Conservation (phyloP, 805 yeast species). For the Blastobotrys terrestris region DNA sequence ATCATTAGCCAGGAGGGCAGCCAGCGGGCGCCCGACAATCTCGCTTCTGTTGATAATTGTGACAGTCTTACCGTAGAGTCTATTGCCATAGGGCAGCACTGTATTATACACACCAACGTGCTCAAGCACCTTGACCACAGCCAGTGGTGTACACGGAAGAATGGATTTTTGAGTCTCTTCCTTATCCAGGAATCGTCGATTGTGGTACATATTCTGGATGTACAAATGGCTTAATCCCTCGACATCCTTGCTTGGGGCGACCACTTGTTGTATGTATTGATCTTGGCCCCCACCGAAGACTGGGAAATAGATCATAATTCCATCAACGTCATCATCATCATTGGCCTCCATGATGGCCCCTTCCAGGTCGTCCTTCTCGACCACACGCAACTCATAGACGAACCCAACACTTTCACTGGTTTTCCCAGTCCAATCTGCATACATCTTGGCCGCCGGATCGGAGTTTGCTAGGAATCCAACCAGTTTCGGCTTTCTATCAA, state of each 20-base stretch:
- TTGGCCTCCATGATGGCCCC: constrained; percentile 79
- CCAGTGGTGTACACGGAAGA: constrained; percentile 94
- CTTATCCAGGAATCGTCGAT: constrained; percentile 78
- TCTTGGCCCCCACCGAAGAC: constrained; percentile 95
- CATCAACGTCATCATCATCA: constrained; percentile 66
- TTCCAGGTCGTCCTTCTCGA: constrained; percentile 78
- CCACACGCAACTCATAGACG: constrained; percentile 66
- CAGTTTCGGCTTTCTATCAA: constrained; percentile 59
- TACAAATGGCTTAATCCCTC: constrained; percentile 91
- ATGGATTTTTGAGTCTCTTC: constrained; percentile 67
- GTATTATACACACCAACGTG: constrained; percentile 82
- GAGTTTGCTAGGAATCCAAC: constrained; percentile 89
- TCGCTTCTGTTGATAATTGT: constrained; percentile 91
- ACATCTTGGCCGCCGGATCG: constrained; percentile 93
- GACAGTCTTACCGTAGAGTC: constrained; percentile 87
- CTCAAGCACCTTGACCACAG: constrained; percentile 88
- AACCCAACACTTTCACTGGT: constrained; percentile 85
- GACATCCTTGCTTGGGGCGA: constrained; percentile 87
- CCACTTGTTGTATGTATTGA: constrained; percentile 90
- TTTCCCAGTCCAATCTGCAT: constrained; percentile 93
- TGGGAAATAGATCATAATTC: constrained; percentile 96
- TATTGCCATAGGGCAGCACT: constrained; percentile 78
- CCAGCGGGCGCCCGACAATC: constrained; percentile 95
- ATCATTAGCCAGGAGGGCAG: constrained; percentile 92
- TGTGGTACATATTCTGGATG: constrained; percentile 92